Evolutionary conservation across 2,329 filamentous ascomycete species (phyloP).

Genomic region (Rutstroemia sp.): DNA sequence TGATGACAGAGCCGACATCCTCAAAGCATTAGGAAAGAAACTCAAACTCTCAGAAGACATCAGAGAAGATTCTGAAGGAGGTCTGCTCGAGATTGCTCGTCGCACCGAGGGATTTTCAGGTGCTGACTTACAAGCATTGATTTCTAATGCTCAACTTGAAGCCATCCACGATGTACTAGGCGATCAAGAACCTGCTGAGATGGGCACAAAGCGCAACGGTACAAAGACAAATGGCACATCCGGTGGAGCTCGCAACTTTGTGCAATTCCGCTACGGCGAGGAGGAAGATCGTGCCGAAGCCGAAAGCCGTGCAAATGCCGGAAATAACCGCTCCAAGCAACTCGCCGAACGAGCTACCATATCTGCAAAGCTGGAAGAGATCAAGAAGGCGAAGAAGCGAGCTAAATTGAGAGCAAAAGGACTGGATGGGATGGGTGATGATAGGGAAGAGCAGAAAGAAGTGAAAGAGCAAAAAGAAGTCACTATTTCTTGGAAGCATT

Average conservation of each 20-base stretch:
- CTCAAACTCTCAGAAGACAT: conserved; percentile 66
- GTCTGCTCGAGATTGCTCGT: conserved; percentile 57
- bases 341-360: conserved; percentile 75
- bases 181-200: conserved; percentile 41
- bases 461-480: conserved; percentile 56
- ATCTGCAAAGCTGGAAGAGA: conserved; percentile 70
- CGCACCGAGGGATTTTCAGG: conserved; percentile 87
- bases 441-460: conserved; percentile 30
- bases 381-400: conserved; percentile 59
- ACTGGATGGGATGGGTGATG: conserved; percentile 18
- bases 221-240: conserved; percentile 22
- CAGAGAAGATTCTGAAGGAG: conserved; percentile 15
- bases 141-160: conserved; percentile 95
- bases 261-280: conserved; percentile 77
- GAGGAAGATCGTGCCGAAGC: conserved; percentile 42
- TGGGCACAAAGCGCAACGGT: conserved; percentile 21
- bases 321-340: conserved; percentile 44
- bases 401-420: conserved; percentile 22
- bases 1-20: conserved; percentile 81
- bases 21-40: conserved; percentile 75
- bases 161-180: conserved; percentile 90
- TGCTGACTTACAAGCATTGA: conserved; percentile 86
- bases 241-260: conserved; percentile 47
- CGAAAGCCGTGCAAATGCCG: conserved; percentile 33
- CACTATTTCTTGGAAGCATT: conserved; percentile 75